Evolutionary conservation across 345 rosid genomes (phyloP).

Genomic region (Stellera chamaejasme): DNA sequence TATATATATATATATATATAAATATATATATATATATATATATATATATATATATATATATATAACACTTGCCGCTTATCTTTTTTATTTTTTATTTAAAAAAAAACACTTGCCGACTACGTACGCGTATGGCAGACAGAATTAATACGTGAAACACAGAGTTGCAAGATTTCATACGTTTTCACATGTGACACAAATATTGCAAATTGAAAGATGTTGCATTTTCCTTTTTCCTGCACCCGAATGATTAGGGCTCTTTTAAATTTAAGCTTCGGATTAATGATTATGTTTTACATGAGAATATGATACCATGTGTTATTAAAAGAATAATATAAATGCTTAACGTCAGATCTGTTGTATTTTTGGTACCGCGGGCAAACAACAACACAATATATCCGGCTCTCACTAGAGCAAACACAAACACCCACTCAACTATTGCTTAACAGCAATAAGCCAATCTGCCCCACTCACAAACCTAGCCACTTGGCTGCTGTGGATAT

Average conservation of each 20-base stretch:
- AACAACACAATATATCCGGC: too few relatives aligned
- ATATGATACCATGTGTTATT: too few relatives aligned
- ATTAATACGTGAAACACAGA: not conserved
- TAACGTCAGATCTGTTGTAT: too few relatives aligned
- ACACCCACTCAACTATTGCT: too few relatives aligned
- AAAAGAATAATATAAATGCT: too few relatives aligned
- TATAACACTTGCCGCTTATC: not conserved
- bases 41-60: not conserved
- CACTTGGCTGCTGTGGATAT: too few relatives aligned
- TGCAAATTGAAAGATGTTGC: not conserved
- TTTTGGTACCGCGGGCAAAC: too few relatives aligned
- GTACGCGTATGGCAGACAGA: constrained; percentile 5
- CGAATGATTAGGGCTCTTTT: constrained; percentile 17
- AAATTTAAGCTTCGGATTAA: constrained; percentile 15
- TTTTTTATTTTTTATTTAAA: not conserved
- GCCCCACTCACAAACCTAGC: too few relatives aligned
- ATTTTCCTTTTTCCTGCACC: not conserved
- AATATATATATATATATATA: not conserved
- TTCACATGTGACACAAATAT: not conserved
- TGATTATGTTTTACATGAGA: constrained; percentile 10
- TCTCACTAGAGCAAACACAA: too few relatives aligned
- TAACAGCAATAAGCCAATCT: too few relatives aligned
- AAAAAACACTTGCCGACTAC: constrained; percentile 14
- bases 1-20: not conserved
- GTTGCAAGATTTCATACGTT: too few relatives aligned